Conservation (phyloP, 2,329 filamentous ascomycete species). For the Aspergillus viridinutans region DNA sequence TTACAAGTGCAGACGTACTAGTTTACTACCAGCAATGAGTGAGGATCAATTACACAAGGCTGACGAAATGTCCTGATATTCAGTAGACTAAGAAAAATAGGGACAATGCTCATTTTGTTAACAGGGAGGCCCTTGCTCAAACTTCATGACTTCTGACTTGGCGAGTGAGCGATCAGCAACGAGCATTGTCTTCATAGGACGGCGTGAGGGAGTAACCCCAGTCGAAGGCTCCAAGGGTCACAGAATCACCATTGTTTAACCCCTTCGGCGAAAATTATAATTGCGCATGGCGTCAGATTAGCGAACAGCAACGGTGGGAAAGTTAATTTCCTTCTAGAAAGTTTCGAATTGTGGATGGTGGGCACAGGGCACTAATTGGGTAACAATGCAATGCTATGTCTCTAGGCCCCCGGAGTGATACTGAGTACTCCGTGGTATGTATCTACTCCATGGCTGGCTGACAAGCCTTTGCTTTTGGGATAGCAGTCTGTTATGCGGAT, state of each 20-base stretch:
- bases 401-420: neutral
- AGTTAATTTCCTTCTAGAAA: conserved; percentile 34
- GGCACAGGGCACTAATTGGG: conserved; percentile 7
- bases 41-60: conserved; percentile 2
- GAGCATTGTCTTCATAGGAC: neutral
- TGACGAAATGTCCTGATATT: neutral
- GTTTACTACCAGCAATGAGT: neutral
- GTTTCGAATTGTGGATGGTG: conserved; percentile 21
- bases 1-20: neutral
- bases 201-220: neutral
- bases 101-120: neutral
- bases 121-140: neutral
- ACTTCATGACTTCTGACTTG: neutral
- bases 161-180: neutral
- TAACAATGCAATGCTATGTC: neutral
- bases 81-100: neutral
- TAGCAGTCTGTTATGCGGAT: too few species aligned
- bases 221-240: neutral
- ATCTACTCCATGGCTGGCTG: too few species aligned
- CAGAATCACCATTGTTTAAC: neutral
- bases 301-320: conserved; percentile 22
- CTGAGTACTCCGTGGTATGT: neutral
- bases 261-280: conserved; percentile 5
- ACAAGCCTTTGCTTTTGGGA: too few species aligned
- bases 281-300: conserved; percentile 17